phyloP scores from a whole-genome alignment of 1,139 yeast genomes.

The Magnusiomyces suaveolens region DNA sequence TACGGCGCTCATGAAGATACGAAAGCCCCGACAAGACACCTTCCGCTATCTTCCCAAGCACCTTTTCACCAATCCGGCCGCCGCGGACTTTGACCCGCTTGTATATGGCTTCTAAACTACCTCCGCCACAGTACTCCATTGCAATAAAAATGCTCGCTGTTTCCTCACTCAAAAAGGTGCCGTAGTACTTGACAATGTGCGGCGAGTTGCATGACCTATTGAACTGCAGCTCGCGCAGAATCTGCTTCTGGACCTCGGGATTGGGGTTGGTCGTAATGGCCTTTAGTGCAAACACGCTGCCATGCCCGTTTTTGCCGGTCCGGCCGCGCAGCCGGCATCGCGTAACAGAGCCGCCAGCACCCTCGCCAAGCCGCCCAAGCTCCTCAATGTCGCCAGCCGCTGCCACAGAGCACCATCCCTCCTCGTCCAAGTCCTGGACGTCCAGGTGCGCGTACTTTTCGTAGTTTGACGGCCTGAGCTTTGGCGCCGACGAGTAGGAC shows the following conservation, averaged over 20 bases:
- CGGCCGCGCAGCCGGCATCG: slow-evolving; percentile 50
- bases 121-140: slow-evolving; percentile 96
- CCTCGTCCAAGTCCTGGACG: slow-evolving; percentile 56
- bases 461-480: not conserved
- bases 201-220: slow-evolving; percentile 75
- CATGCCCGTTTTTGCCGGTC: slow-evolving; percentile 27
- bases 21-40: slow-evolving; percentile 75
- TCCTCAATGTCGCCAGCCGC: slow-evolving; percentile 50
- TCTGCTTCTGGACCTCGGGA: slow-evolving; percentile 70
- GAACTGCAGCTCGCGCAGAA: slow-evolving; percentile 79
- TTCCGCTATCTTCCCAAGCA: slow-evolving; percentile 80
- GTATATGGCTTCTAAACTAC: slow-evolving; percentile 83
- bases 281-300: slow-evolving; percentile 73
- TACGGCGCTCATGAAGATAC: slow-evolving; percentile 75
- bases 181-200: slow-evolving; percentile 82
- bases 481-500: slow-evolving; percentile 1
- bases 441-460: slow-evolving; percentile 23
- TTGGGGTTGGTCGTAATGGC: slow-evolving; percentile 72
- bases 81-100: slow-evolving; percentile 52
- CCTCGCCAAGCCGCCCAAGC: slow-evolving; percentile 74
- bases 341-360: slow-evolving; percentile 85
- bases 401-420: slow-evolving; percentile 66
- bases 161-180: slow-evolving; percentile 72
- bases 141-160: slow-evolving; percentile 77
- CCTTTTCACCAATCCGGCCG: slow-evolving; percentile 86